Conservation (phyloP, 2,329 filamentous ascomycete species). For the Endoconidiophora laricicola region DNA sequence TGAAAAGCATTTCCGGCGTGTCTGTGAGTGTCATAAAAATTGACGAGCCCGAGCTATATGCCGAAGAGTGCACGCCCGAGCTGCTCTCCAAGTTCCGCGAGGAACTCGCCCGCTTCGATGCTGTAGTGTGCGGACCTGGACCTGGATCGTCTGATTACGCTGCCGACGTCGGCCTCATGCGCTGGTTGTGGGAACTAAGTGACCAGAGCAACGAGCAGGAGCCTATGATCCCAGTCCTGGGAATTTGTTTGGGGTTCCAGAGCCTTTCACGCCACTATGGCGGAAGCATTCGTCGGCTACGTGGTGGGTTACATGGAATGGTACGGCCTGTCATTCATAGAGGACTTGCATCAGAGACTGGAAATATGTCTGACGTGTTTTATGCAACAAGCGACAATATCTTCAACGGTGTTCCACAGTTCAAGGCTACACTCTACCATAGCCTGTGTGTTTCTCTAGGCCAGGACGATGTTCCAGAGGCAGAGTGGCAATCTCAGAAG, state of each 20-base stretch:
- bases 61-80: constrained; percentile 22
- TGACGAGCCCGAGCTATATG: constrained; percentile 37
- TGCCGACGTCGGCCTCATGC: constrained; percentile 71
- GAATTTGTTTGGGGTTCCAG: constrained; percentile 82
- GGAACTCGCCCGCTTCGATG: constrained; percentile 48
- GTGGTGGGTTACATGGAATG: constrained; percentile 68
- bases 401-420: constrained; percentile 41
- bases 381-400: constrained; percentile 31
- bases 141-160: constrained; percentile 61
- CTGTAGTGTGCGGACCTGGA: constrained; percentile 78
- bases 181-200: constrained; percentile 45
- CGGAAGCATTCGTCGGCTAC: constrained; percentile 46
- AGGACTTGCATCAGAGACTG: constrained; percentile 2
- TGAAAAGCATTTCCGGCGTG: constrained; percentile 51
- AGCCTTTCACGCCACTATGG: constrained; percentile 56
- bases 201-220: constrained; percentile 22
- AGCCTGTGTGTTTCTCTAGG: constrained; percentile 40
- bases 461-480: constrained; percentile 24
- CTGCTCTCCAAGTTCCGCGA: constrained; percentile 23
- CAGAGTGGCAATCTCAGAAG: constrained; percentile 22
- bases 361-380: constrained; percentile 12
- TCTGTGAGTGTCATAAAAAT: constrained; percentile 53
- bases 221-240: constrained; percentile 57
- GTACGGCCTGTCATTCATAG: constrained; percentile 49
- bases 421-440: constrained; percentile 66